These are phyloP conservation scores for Aristolochia fimbriata DNA, from an alignment of 164 flowering plant species.

Conservation along the genomic window DNA sequence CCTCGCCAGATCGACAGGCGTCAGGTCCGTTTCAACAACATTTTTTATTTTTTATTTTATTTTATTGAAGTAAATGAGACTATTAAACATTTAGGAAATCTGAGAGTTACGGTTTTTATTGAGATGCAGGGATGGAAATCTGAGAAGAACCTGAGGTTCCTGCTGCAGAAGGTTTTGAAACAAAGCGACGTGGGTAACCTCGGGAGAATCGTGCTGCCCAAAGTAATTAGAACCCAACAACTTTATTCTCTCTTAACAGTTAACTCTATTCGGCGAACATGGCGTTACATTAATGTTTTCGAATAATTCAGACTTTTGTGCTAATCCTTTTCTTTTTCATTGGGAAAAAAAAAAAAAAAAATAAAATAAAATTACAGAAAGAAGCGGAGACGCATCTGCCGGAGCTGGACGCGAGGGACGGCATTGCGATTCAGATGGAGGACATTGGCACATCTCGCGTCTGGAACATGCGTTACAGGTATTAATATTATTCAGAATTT, in stretches of 20 bases:
- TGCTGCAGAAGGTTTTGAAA: slow-evolving; percentile 93
- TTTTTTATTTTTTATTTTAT: neutral
- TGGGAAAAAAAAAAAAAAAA: too few species aligned
- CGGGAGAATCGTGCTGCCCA: slow-evolving; percentile 98
- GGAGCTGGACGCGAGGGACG: slow-evolving; percentile 89
- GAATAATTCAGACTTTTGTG: neutral
- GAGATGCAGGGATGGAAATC: slow-evolving; percentile 56
- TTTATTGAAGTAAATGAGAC: neutral
- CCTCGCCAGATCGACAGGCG: slow-evolving; percentile 39
- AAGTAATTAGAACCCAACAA: slow-evolving; percentile 34
- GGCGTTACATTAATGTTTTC: neutral
- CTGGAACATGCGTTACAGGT: slow-evolving; percentile 99
- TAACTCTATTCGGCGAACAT: neutral
- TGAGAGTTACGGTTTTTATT: too few species aligned
- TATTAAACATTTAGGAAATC: too few species aligned
- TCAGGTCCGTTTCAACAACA: slow-evolving; percentile 30
- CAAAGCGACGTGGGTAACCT: slow-evolving; percentile 98
- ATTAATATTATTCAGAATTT: neutral
- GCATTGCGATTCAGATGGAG: slow-evolving; percentile 86
- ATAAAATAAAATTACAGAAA: slow-evolving; percentile 39
- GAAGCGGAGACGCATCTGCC: slow-evolving; percentile 97
- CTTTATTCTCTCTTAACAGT: neutral
- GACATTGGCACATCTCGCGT: slow-evolving; percentile 91
- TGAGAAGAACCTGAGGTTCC: slow-evolving; percentile 85
- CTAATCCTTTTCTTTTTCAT: too few species aligned